Evolutionary conservation across 1,284 basidiomycete genomes (phyloP), one percentile per base, ranked within the genome.

Genomic region (Boletus calvinii): DNA sequence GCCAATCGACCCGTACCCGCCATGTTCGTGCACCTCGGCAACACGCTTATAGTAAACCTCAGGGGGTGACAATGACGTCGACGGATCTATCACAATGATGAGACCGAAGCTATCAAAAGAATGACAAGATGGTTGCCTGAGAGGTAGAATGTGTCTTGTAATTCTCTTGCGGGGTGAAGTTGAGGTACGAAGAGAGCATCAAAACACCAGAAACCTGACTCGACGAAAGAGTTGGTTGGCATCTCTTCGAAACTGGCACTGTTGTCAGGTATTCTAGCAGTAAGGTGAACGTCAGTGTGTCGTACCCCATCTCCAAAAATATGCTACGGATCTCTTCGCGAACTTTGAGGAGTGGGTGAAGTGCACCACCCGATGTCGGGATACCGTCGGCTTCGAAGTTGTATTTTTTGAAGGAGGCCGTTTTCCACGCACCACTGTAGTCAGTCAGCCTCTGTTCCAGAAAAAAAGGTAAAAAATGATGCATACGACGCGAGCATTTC

Each of bases 171-270:
- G 17, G 97, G 96, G 74, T 99, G 97, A 74, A 99, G 96, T 69
- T 99, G 97, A 1, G 97, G 97, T 0, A 99, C 97, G 70, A 97
- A 99, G 59, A 99, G 81, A 9, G 95, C 87, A 70, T 99, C 97
- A 72, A 99, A 99, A 71, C 96, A 98, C 97, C 97, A 99, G 83
- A 99, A 99, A 32, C 90, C 90, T 24, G 94, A 97, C 73, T 99
- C 97, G 54, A 99, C 94, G 69, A 95, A 99, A 54, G 90, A 87
- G 56, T 90, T 87, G n/a, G 97, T 98, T 6, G 96, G 94, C 97
- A 99, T 99, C 74, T 99, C 97, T 52, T 94, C 88, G 75, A 99
- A 99, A 13, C 94, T 96, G 60, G 22, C 12, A 29, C 3, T 18
- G n/a, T 34, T 29, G 22, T 64, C 18, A 55, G 38, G 22, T 0